Evolutionary conservation across 148 eudicot species (phyloP).

Genomic region (Pharnaceum exiguum): DNA sequence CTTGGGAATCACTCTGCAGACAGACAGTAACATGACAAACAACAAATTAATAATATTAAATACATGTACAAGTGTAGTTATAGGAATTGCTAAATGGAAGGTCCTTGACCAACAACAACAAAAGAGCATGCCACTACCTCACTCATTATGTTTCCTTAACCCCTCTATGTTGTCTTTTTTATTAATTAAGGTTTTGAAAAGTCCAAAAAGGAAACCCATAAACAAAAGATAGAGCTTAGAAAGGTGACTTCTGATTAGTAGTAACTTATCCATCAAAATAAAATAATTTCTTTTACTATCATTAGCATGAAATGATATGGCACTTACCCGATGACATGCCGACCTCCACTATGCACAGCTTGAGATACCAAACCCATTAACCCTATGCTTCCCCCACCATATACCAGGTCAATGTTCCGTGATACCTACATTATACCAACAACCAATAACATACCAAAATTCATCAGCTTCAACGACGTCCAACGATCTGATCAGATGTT

Average conservation of each 20-base stretch:
- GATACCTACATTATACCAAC: slow-evolving; percentile 49
- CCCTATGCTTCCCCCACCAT: slow-evolving; percentile 99
- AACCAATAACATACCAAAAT: background rate
- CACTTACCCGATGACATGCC: slow-evolving; percentile 91
- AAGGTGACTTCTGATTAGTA: too few species aligned
- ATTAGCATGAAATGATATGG: background rate
- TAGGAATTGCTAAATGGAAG: too few species aligned
- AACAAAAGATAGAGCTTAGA: too few species aligned
- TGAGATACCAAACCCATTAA: slow-evolving; percentile 96
- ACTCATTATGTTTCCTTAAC: slow-evolving; percentile 33
- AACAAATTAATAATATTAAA: slow-evolving; percentile 28
- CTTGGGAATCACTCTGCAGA: slow-evolving; percentile 98
- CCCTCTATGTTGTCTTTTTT: slow-evolving; percentile 9
- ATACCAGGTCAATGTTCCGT: slow-evolving; percentile 94
- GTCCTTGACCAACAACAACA: slow-evolving; percentile 16
- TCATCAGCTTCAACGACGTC: too few species aligned
- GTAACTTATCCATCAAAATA: too few species aligned
- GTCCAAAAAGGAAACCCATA: background rate
- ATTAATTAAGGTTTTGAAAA: slow-evolving; percentile 9
- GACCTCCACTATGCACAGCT: slow-evolving; percentile 99
- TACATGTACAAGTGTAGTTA: background rate
- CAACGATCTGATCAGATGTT: too few species aligned
- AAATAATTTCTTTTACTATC: background rate
- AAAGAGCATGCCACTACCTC: slow-evolving; percentile 24
- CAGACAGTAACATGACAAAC: slow-evolving; percentile 88